Conservation (phyloP, 2,329 filamentous ascomycete genomes). For the Aspergillus costaricaensis region DNA sequence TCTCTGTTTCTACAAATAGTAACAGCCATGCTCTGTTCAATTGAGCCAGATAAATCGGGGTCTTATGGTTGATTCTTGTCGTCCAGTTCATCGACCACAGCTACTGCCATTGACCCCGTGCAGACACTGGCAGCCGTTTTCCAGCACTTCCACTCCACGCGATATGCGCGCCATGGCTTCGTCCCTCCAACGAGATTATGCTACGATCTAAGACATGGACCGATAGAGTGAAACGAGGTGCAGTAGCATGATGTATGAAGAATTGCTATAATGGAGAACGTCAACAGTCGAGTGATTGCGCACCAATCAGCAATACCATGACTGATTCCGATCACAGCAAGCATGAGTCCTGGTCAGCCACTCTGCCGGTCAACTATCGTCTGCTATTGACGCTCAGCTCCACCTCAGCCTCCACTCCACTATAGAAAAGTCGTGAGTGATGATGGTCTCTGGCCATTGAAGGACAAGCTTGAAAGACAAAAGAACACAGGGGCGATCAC, state of each 20-base stretch:
- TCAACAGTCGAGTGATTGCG: background rate
- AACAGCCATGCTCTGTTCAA: background rate
- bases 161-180: background rate
- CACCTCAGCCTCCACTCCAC: background rate
- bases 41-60: background rate
- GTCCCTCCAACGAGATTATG: constrained; percentile 3
- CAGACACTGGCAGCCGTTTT: background rate
- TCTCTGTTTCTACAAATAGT: background rate
- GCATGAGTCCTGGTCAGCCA: background rate
- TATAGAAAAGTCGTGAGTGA: background rate
- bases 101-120: background rate
- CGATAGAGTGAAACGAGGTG: background rate
- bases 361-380: background rate
- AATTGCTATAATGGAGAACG: background rate
- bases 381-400: background rate
- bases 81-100: background rate
- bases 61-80: background rate
- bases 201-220: background rate
- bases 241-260: constrained; percentile 3
- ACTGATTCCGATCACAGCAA: background rate
- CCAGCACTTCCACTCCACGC: background rate
- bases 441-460: background rate
- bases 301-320: background rate
- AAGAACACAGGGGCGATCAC: background rate
- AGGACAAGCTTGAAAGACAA: too few species aligned